Evolutionary conservation across 1,139 yeast species (phyloP).

Genomic region (Insectozyma bohioensis): DNA sequence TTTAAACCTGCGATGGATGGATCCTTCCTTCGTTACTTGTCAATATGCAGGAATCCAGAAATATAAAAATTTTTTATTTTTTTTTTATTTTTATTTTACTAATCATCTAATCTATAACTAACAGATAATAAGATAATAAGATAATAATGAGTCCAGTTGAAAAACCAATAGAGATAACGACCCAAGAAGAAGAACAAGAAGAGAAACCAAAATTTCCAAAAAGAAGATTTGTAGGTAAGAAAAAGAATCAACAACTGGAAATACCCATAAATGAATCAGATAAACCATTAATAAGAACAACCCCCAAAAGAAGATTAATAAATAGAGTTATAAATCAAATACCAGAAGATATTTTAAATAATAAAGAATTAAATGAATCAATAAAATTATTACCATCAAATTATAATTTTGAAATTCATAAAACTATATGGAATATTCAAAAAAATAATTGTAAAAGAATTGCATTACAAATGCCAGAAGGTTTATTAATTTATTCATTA

Average conservation of each 20-base stretch:
- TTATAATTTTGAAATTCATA: conserved; percentile 93
- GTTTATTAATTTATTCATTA: conserved; percentile 81
- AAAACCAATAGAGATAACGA: no score
- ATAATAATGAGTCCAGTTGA: conserved; percentile 13
- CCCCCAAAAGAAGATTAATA: conserved; percentile 25
- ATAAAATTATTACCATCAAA: conserved; percentile 80
- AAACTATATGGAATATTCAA: conserved; percentile 89
- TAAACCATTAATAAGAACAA: conserved; percentile 20
- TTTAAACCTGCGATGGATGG: no score
- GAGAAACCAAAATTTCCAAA: conserved; percentile 18
- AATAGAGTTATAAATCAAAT: conserved; percentile 79
- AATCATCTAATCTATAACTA: not conserved
- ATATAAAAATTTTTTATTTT: not conserved
- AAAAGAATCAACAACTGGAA: conserved; percentile 18
- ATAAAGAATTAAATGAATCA: conserved; percentile 78
- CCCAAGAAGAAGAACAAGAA: not conserved
- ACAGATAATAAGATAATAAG: not conserved
- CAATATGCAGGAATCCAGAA: no score
- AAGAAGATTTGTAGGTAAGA: conserved; percentile 38
- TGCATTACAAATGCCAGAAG: conserved; percentile 98
- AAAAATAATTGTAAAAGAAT: conserved; percentile 72
- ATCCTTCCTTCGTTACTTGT: no score
- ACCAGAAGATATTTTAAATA: conserved; percentile 82
- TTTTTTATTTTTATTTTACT: not conserved
- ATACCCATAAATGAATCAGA: conserved; percentile 6